Conservation (phyloP, 345 rosid species). For the Moricandia arvensis region DNA sequence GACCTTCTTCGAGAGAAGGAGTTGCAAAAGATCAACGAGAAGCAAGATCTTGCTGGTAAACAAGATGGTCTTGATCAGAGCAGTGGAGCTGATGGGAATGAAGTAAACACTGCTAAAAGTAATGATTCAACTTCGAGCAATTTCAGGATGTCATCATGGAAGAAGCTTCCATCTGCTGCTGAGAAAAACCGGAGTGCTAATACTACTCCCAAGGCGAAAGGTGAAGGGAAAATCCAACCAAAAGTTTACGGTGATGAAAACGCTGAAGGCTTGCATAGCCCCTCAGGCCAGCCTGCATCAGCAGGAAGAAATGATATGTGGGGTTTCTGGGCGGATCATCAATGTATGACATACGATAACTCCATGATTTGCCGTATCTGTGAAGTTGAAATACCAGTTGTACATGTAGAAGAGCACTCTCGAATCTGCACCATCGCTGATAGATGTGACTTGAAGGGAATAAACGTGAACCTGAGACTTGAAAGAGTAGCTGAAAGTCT, state of each 20-base stretch:
- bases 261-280: conserved; percentile 50
- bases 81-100: conserved; percentile 43
- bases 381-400: conserved; percentile 98
- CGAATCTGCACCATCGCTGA: conserved; percentile 89
- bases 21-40: conserved; percentile 41
- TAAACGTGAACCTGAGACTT: conserved; percentile 73
- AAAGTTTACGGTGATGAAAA: conserved; percentile 44
- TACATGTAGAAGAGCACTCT: conserved; percentile 98
- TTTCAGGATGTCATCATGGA: conserved; percentile 92
- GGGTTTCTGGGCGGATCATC: conserved; percentile 68
- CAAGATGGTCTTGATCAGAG: conserved; percentile 43
- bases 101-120: conserved; percentile 71
- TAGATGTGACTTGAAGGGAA: conserved; percentile 94
- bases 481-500: conserved; percentile 92
- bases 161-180: conserved; percentile 82
- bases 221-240: conserved; percentile 46
- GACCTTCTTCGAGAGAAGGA: conserved; percentile 45
- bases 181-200: conserved; percentile 58
- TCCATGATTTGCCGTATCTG: conserved; percentile 97
- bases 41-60: conserved; percentile 27
- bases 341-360: conserved; percentile 64
- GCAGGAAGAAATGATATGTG: conserved; percentile 53
- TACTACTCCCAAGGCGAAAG: conserved; percentile 50
- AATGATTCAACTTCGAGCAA: conserved; percentile 72
- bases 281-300: conserved; percentile 52